Conservation (phyloP, 371 early-diverging fungal genomes). For the Mortierella sp. region DNA sequence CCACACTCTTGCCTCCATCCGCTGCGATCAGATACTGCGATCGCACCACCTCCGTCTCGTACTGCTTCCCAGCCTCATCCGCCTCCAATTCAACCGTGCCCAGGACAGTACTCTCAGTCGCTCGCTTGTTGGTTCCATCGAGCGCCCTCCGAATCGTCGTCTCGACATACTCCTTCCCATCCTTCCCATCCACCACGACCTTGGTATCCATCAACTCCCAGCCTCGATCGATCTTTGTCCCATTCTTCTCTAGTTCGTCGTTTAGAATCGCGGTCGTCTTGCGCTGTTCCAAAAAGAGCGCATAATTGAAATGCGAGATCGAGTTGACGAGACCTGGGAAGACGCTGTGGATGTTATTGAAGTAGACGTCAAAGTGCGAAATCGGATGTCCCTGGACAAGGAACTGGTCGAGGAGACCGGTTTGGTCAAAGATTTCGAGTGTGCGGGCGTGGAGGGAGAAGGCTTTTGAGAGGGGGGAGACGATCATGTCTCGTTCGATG, state of each 20-base stretch:
- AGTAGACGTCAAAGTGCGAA: slow-evolving; percentile 33
- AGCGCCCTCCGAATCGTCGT: slow-evolving; percentile 39
- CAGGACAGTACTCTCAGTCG: slow-evolving; percentile 41
- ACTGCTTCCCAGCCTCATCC: slow-evolving; percentile 36
- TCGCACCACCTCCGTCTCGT: slow-evolving; percentile 30
- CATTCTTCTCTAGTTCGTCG: slow-evolving; percentile 27
- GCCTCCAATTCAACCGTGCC: slow-evolving; percentile 39
- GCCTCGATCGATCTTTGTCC: slow-evolving; percentile 43
- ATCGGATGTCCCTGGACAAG: slow-evolving; percentile 35
- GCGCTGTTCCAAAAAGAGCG: slow-evolving; percentile 53
- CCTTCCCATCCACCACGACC: slow-evolving; percentile 23
- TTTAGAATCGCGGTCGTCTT: slow-evolving; percentile 40
- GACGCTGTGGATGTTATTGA: slow-evolving; percentile 19
- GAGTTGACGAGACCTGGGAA: slow-evolving; percentile 33
- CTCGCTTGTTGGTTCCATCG: slow-evolving; percentile 33
- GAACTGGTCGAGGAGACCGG: slow-evolving; percentile 41
- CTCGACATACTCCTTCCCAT: slow-evolving; percentile 34
- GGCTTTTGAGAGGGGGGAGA: slow-evolving; percentile 48
- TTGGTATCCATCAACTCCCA: slow-evolving; percentile 58
- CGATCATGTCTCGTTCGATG: slow-evolving; percentile 37
- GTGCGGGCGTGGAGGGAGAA: slow-evolving; percentile 50
- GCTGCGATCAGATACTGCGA: slow-evolving; percentile 50
- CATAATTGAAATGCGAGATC: slow-evolving; percentile 52
- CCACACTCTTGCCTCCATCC: slow-evolving; percentile 52
- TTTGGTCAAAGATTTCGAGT: slow-evolving; percentile 50